Evolutionary conservation across 2,329 filamentous ascomycete species (phyloP).

Genomic region (Lachnellula cervina): DNA sequence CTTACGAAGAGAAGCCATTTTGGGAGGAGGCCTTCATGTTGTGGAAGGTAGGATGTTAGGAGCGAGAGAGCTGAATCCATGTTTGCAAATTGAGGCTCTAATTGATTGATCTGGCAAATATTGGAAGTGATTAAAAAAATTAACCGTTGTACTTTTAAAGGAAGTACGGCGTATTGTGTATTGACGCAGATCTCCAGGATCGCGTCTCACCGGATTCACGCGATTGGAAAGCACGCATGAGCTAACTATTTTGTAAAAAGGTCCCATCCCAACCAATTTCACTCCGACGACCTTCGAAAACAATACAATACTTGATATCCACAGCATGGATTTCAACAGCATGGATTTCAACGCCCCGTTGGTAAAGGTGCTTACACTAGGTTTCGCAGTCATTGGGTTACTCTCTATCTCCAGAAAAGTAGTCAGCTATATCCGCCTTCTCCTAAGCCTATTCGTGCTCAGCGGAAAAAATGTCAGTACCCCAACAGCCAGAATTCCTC

Average conservation of each 20-base stretch:
- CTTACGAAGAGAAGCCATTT: constrained; percentile 60
- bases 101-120: neutral
- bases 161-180: too few relatives aligned
- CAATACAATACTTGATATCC: neutral
- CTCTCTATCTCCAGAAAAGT: constrained; percentile 53
- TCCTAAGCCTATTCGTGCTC: constrained; percentile 66
- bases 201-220: neutral
- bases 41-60: constrained; percentile 26
- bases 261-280: neutral
- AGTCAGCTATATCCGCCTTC: constrained; percentile 53
- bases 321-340: neutral
- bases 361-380: constrained; percentile 16
- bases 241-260: neutral
- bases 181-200: neutral
- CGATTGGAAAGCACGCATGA: neutral
- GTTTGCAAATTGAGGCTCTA: neutral
- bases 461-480: constrained; percentile 54
- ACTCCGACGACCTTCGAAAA: neutral
- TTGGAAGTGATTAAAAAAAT: neutral
- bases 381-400: constrained; percentile 49
- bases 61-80: constrained; percentile 19
- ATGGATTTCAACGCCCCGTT: constrained; percentile 19
- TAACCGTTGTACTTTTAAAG: too few relatives aligned
- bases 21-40: constrained; percentile 47
- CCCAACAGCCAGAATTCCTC: neutral